phyloP scores from a whole-genome alignment of 2,329 filamentous ascomycete genomes.

The Chaetothyriales sp. region DNA sequence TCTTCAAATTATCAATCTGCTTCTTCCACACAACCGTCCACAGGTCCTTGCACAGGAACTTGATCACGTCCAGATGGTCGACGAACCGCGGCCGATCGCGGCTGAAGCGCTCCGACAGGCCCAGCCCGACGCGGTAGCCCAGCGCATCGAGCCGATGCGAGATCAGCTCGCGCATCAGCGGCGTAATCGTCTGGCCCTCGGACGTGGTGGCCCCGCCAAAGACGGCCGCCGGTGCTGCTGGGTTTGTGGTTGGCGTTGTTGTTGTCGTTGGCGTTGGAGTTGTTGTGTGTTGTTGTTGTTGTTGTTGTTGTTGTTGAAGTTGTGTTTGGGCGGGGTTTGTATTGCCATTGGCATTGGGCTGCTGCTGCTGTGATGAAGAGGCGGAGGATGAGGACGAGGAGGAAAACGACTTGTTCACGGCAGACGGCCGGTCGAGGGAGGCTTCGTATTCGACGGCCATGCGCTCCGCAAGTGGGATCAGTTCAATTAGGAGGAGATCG shows the following conservation, averaged over 20 bases:
- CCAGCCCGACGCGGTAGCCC: slow-evolving; percentile 84
- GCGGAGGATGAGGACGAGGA: not conserved
- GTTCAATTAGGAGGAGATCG: slow-evolving; percentile 89
- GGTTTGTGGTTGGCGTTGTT: not conserved
- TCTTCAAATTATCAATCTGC: slow-evolving; percentile 97
- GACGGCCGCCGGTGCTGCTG: slow-evolving; percentile 1
- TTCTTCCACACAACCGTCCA: slow-evolving; percentile 92
- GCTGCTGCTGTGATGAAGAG: not conserved
- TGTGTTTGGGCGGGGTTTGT: too few relatives aligned
- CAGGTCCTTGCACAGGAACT: slow-evolving; percentile 96
- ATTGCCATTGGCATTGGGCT: too few relatives aligned
- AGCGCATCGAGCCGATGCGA: slow-evolving; percentile 70
- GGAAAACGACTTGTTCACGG: slow-evolving; percentile 3
- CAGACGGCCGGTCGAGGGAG: slow-evolving; percentile 11
- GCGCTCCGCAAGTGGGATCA: slow-evolving; percentile 85
- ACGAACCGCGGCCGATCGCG: slow-evolving; percentile 69
- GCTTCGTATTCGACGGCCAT: slow-evolving; percentile 42
- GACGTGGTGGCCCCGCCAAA: slow-evolving; percentile 3
- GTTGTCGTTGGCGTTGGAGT: not conserved
- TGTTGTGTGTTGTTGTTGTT: not conserved
- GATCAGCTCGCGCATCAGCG: slow-evolving; percentile 70
- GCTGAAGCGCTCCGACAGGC: slow-evolving; percentile 62
- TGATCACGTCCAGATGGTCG: slow-evolving; percentile 88
- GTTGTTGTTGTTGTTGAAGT: slow-evolving; percentile 1
- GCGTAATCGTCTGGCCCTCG: slow-evolving; percentile 28